Conservation (phyloP, 1,139 yeast species). For the Suhomyces guaymorum region DNA sequence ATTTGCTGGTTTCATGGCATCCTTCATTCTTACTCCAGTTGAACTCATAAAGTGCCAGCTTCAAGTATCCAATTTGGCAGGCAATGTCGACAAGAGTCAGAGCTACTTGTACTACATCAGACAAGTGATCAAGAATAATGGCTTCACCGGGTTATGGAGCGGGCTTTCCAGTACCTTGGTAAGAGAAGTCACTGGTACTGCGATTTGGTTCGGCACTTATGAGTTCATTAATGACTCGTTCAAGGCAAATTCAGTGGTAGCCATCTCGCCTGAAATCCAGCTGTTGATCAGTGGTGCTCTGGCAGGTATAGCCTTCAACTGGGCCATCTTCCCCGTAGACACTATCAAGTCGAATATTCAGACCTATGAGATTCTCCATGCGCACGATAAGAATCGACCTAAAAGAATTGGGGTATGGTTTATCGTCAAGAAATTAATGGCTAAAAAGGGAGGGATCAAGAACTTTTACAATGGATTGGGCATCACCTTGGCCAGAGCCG, state of each 20-base stretch:
- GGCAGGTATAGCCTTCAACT: slow-evolving; percentile 82
- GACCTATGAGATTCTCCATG: slow-evolving; percentile 46
- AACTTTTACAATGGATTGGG: slow-evolving; percentile 86
- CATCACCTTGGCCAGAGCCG: slow-evolving; percentile 75
- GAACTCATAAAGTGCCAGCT: slow-evolving; percentile 85
- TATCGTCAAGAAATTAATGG: slow-evolving; percentile 32
- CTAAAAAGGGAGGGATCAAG: slow-evolving; percentile 53
- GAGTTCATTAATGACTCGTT: slow-evolving; percentile 54
- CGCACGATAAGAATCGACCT: slow-evolving; percentile 1
- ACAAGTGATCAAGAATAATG: slow-evolving; percentile 46
- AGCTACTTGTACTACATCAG: slow-evolving; percentile 39
- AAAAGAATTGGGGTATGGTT: slow-evolving; percentile 8
- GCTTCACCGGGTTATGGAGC: slow-evolving; percentile 65
- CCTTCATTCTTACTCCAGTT: slow-evolving; percentile 84
- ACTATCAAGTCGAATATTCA: slow-evolving; percentile 88
- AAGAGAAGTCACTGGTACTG: slow-evolving; percentile 87
- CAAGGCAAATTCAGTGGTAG: slow-evolving; percentile 22
- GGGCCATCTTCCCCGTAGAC: slow-evolving; percentile 84
- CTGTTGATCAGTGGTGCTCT: slow-evolving; percentile 75
- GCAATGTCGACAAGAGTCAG: slow-evolving; percentile 11
- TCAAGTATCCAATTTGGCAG: slow-evolving; percentile 66
- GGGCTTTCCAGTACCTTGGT: slow-evolving; percentile 84
- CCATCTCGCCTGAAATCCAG: slow-evolving; percentile 44
- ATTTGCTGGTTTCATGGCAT: slow-evolving; percentile 78
- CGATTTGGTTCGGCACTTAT: slow-evolving; percentile 92